These are phyloP conservation scores for Scedosporium boydii DNA, from an alignment of 2,329 filamentous ascomycete species.

Conservation along the genomic window DNA sequence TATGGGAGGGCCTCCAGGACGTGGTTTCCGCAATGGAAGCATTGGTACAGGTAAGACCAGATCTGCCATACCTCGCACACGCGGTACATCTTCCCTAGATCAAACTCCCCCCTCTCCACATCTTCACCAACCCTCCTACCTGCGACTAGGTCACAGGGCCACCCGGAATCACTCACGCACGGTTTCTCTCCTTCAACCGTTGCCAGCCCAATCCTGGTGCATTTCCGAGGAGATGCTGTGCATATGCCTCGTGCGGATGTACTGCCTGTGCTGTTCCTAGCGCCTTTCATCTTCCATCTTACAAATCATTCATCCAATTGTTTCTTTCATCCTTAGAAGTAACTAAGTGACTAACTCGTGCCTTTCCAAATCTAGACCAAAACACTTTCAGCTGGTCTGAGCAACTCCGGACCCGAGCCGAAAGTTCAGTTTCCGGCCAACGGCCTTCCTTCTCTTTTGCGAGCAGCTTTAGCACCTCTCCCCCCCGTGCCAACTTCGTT, in stretches of 20 bases:
- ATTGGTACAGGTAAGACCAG: conserved; percentile 53
- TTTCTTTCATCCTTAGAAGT: neutral
- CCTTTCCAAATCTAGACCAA: conserved; percentile 52
- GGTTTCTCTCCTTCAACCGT: neutral
- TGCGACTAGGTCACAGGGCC: neutral
- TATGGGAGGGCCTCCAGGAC: conserved; percentile 69
- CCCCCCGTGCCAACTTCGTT: conserved; percentile 27
- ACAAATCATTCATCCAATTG: neutral
- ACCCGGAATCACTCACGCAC: neutral
- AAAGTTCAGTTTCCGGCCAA: conserved; percentile 58
- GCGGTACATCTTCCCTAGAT: conserved; percentile 12
- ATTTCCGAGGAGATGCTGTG: neutral
- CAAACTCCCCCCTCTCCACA: conserved; percentile 1
- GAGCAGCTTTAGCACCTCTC: conserved; percentile 30
- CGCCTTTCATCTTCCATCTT: neutral
- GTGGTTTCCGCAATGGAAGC: conserved; percentile 44
- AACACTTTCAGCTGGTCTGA: conserved; percentile 92
- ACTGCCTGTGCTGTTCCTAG: neutral
- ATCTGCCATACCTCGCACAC: conserved; percentile 26
- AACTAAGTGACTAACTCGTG: neutral
- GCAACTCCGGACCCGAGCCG: conserved; percentile 84
- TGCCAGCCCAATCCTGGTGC: neutral
- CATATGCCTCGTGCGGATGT: neutral
- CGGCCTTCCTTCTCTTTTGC: conserved; percentile 52
- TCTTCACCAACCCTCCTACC: neutral